These are phyloP conservation scores for Aegilops umbellulata DNA, from an alignment of 176 grass and related monocot species.

Conservation along the genomic window DNA sequence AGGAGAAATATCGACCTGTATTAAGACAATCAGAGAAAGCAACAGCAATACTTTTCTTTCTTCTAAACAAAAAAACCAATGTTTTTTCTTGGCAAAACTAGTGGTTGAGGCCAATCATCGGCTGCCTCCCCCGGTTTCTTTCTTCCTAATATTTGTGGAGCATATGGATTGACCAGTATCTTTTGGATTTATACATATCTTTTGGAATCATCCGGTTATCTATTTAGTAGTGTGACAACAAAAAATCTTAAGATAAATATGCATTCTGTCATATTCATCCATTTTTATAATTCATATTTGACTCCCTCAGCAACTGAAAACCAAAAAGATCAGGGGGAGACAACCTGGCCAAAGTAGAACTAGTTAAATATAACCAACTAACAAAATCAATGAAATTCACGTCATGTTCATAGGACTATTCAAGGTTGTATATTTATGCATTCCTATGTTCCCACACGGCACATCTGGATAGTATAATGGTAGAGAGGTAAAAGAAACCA, in stretches of 20 bases:
- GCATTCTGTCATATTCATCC: constrained; percentile 3
- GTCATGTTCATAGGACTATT: not conserved
- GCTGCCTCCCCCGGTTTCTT: constrained; percentile 2
- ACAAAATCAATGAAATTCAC: not conserved
- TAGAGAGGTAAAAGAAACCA: not conserved
- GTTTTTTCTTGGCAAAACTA: not conserved
- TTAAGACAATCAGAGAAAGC: not conserved
- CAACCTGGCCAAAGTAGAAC: not conserved
- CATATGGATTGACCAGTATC: not conserved
- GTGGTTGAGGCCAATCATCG: constrained; percentile 26
- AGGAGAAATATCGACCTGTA: not conserved
- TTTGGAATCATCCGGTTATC: not conserved
- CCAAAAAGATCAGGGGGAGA: not conserved
- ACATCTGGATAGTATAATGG: not conserved
- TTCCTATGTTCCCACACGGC: constrained; percentile 1
- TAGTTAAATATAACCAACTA: not conserved
- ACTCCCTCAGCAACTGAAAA: constrained; percentile 15
- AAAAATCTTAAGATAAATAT: not conserved
- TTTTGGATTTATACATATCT: not conserved
- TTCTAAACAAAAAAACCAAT: not conserved
- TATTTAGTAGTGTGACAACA: not conserved
- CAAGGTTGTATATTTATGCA: not conserved
- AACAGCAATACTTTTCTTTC: not conserved
- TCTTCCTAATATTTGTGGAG: not conserved
- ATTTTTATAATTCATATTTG: not conserved